Evolutionary conservation across 768 basidiomycete species (phyloP).

Genomic region (Pleurotus eryngii): DNA sequence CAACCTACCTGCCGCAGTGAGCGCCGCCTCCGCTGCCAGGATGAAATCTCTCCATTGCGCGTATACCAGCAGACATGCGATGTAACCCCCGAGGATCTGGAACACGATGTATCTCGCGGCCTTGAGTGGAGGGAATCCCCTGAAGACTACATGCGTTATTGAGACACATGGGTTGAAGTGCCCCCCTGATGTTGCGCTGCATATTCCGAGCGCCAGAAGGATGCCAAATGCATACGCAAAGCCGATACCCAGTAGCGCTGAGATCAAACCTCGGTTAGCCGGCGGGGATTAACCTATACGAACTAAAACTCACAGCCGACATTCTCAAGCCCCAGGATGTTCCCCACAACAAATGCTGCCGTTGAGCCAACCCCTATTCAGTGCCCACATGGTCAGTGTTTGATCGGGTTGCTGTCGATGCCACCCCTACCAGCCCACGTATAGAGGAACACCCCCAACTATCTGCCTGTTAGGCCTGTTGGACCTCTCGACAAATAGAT

Average conservation of each 20-base stretch:
- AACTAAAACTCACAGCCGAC: conserved; percentile 44
- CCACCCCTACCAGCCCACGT: conserved; percentile 41
- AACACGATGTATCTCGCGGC: conserved; percentile 60
- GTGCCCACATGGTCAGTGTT: neutral
- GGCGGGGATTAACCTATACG: too few species aligned
- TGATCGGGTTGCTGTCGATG: neutral
- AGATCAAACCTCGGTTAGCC: neutral
- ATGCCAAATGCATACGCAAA: conserved; percentile 58
- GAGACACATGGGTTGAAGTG: conserved; percentile 69
- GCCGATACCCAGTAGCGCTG: conserved; percentile 57
- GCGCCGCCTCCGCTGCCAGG: conserved; percentile 26
- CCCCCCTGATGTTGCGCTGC: conserved; percentile 53
- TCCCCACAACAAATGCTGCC: conserved; percentile 47
- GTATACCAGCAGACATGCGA: conserved; percentile 60
- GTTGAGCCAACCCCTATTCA: conserved; percentile 51
- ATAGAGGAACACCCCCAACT: conserved; percentile 65
- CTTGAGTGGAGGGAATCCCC: conserved; percentile 50
- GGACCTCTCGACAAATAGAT: too few species aligned
- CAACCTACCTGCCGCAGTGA: conserved; percentile 22
- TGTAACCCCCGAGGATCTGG: conserved; percentile 63
- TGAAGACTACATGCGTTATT: conserved; percentile 48
- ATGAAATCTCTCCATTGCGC: conserved; percentile 57
- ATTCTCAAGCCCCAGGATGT: conserved; percentile 33
- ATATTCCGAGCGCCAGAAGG: conserved; percentile 52
- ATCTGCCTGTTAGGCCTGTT: neutral